Evolutionary conservation across 768 basidiomycete genomes (phyloP).

Genomic region (Leucosporidium scottii): DNA sequence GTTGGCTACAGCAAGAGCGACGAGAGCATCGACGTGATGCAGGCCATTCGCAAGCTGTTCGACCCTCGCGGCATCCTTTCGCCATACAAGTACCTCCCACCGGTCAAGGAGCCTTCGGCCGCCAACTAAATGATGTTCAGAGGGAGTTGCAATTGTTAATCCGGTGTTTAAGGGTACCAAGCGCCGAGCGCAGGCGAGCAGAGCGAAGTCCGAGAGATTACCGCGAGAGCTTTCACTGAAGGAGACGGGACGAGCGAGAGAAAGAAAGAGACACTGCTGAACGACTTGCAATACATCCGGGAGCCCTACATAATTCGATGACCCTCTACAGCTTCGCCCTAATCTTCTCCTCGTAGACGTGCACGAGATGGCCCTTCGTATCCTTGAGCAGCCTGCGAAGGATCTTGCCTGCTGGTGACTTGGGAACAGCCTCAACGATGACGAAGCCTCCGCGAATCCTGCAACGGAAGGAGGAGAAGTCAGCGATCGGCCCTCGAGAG

Average conservation of each 20-base stretch:
- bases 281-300: background rate
- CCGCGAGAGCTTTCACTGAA: too few species aligned
- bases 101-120: background rate
- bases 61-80: conserved; percentile 91
- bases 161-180: too few species aligned
- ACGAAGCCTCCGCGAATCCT: conserved; percentile 35
- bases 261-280: background rate
- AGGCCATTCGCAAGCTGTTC: conserved; percentile 75
- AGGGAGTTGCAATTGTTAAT: too few species aligned
- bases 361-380: conserved; percentile 26
- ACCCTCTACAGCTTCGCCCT: conserved; percentile 27
- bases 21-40: conserved; percentile 80
- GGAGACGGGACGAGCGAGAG: too few species aligned
- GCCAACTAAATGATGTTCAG: too few species aligned
- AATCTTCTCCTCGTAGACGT: conserved; percentile 27
- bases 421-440: conserved; percentile 33
- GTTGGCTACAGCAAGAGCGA: conserved; percentile 77
- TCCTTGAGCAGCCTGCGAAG: conserved; percentile 34
- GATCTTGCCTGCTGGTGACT: conserved; percentile 35
- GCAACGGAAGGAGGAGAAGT: conserved; percentile 1
- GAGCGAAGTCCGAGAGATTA: too few species aligned
- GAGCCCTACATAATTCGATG: background rate
- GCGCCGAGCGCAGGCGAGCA: too few species aligned
- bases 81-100: conserved; percentile 45
- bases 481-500: background rate